Percentiles rank a stretch among this genome's conserved stretches.
Conservation (phyloP, 2,329 filamentous ascomycete genomes). For the Xylaria sp. region DNA sequence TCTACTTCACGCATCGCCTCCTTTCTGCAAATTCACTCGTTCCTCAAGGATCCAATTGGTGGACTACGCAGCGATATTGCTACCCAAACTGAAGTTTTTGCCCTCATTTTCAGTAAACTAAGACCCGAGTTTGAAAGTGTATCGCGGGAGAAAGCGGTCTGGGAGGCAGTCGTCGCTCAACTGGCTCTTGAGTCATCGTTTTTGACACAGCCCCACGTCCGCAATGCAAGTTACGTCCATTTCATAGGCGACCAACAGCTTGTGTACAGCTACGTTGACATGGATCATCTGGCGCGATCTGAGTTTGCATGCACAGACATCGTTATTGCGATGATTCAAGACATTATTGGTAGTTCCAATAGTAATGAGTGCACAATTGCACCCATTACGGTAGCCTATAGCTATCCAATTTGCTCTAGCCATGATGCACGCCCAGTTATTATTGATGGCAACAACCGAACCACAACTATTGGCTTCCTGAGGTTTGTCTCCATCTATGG, state of each 20-base stretch:
- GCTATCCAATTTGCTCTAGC: conserved; percentile 26
- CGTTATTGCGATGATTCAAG: conserved; percentile 27
- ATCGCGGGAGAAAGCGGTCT: not conserved
- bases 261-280: conserved; percentile 28
- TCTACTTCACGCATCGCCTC: conserved; percentile 19
- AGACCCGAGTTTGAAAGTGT: conserved; percentile 14
- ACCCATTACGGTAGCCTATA: conserved; percentile 18
- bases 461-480: conserved; percentile 13
- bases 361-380: conserved; percentile 12
- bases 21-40: conserved; percentile 25
- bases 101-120: conserved; percentile 15
- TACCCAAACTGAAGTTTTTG: conserved; percentile 12
- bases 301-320: conserved; percentile 27
- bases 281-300: conserved; percentile 20
- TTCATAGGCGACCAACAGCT: conserved; percentile 25
- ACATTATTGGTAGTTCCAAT: conserved; percentile 17
- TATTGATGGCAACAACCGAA: conserved; percentile 27
- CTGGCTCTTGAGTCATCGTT: conserved; percentile 24
- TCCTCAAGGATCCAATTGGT: conserved; percentile 25
- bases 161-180: conserved; percentile 19
- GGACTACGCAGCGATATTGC: conserved; percentile 18
- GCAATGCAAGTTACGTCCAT: conserved; percentile 15
- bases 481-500: conserved; percentile 24
- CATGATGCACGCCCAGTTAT: conserved; percentile 25
- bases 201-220: conserved; percentile 14